Percentiles rank a stretch among this genome's conserved stretches.
phyloP scores from a whole-genome alignment of 768 basidiomycete genomes.

The Russula abietina region DNA sequence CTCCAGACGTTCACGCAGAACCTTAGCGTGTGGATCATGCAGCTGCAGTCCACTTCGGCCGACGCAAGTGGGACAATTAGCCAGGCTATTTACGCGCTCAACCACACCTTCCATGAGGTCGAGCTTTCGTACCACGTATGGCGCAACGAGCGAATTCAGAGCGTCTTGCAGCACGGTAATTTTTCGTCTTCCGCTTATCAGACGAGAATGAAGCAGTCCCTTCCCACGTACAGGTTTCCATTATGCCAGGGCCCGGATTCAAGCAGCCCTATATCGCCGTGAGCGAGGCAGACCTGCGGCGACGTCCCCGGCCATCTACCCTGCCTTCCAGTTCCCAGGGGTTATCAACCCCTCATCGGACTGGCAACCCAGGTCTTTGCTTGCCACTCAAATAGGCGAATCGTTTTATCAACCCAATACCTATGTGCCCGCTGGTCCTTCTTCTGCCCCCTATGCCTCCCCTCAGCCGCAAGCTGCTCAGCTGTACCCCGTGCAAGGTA shows the following conservation, averaged over 20 bases:
- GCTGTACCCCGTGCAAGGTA: neutral
- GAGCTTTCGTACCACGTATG: constrained; percentile 3
- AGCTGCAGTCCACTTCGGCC: neutral
- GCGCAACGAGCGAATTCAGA: neutral
- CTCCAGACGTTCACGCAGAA: neutral
- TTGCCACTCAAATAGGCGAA: neutral
- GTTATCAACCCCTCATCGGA: neutral
- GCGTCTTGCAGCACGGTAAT: too few relatives aligned
- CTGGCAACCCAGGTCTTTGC: neutral
- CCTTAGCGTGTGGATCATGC: neutral
- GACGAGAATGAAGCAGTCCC: neutral
- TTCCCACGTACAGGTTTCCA: neutral
- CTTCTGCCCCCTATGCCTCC: neutral
- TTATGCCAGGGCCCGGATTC: constrained; percentile 1
- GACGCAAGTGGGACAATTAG: neutral
- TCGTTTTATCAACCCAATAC: neutral
- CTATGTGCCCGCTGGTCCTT: neutral
- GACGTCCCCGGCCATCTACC: neutral
- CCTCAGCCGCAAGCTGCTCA: neutral
- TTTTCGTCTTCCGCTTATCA: neutral
- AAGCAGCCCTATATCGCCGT: neutral
- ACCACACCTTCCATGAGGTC: constrained; percentile 1
- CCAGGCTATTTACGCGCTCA: constrained; percentile 1
- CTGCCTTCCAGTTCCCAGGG: neutral
- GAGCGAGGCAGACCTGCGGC: neutral